Base-by-base conservation (phyloP, 257 asterid genomes). In the Ilex aquifolium region DNA sequence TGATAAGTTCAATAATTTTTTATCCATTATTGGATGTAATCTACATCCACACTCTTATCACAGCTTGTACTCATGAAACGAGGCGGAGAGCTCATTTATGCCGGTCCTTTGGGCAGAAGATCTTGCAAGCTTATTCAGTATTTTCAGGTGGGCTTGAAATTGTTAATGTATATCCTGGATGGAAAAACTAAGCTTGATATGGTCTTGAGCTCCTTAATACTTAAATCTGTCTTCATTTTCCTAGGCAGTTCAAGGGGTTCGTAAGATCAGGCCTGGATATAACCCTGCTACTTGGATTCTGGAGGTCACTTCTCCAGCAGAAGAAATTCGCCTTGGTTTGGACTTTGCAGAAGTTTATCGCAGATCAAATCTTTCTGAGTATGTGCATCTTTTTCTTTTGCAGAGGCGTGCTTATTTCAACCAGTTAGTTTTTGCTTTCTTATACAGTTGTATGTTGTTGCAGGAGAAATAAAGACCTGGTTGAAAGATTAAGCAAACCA, bases 251-350 rank as follows among this genome's bases (percentile, higher is more conserved):
- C 65, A 66, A 44, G 96, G 95, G 75, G 84, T 91, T 59, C 65
- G 59, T 63, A 77, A 77, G 64, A 86, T 91, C 64, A 82, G 76
- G 64, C 68, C 87, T 53, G 94, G 96, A 64, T 82, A 84, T 53
- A 91, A 91, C 59, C 95, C 98, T 65, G 98, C 95, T 11, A 77
- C 98, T 58, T 91, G 98, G 98, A 87, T 91, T 73, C 83, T 91
- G 36, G 98, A 91, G 67, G 88, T 88, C 68, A 91, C 94, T 60
- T 83, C 88, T 60, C 53, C 83, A 44, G 80, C 83, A 12, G 95
- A 82, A 76, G 96, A 91, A 78, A 69, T 66, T 61, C 83, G 90
- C 53, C 83, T 88, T 14, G 79, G 82, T 54, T 60, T 88, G 60
- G 89, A 91, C 72, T 91, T 91, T 61, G 88, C 96, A 13, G 84